Evolutionary conservation across 1,139 yeast species (phyloP).

Genomic region (Waltiozyma sp.): DNA sequence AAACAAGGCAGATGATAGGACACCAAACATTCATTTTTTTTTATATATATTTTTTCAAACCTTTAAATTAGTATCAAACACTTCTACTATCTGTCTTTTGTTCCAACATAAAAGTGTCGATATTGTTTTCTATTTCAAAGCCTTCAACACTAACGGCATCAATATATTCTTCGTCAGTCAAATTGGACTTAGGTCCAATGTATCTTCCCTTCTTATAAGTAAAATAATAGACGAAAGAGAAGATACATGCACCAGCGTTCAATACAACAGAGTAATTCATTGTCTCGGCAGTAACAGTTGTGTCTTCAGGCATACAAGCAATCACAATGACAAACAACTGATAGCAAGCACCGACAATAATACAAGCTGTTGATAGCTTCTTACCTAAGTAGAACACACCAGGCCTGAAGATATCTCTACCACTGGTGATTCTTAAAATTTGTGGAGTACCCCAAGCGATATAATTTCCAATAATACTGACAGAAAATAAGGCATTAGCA

Average conservation of each 20-base stretch:
- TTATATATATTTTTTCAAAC: too few species aligned
- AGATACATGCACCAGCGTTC: slow-evolving; percentile 31
- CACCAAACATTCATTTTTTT: too few species aligned
- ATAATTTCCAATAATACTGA: slow-evolving; percentile 51
- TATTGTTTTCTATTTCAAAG: too few species aligned
- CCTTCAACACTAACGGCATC: slow-evolving; percentile 3
- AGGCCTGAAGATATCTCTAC: slow-evolving; percentile 37
- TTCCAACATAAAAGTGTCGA: too few species aligned
- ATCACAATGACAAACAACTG: slow-evolving; percentile 26
- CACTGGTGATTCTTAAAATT: slow-evolving; percentile 34
- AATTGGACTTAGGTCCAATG: slow-evolving; percentile 8
- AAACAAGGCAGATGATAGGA: too few species aligned
- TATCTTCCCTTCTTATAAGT: slow-evolving; percentile 7
- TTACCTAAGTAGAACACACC: slow-evolving; percentile 18
- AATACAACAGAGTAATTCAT: slow-evolving; percentile 50
- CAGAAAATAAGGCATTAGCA: slow-evolving; percentile 46
- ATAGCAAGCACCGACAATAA: slow-evolving; percentile 3
- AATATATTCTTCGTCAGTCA: slow-evolving; percentile 3
- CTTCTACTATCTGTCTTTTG: too few species aligned
- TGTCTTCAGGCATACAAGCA: slow-evolving; percentile 31
- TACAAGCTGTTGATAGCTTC: slow-evolving; percentile 1
- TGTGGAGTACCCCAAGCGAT: slow-evolving; percentile 52
- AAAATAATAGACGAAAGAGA: slow-evolving; percentile 31
- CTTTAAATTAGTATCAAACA: too few species aligned
- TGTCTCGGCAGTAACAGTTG: slow-evolving; percentile 23